Evolutionary conservation across 2,329 filamentous ascomycete species (phyloP), one percentile per base, ranked within the genome.

Genomic region (Monilinia laxa): DNA sequence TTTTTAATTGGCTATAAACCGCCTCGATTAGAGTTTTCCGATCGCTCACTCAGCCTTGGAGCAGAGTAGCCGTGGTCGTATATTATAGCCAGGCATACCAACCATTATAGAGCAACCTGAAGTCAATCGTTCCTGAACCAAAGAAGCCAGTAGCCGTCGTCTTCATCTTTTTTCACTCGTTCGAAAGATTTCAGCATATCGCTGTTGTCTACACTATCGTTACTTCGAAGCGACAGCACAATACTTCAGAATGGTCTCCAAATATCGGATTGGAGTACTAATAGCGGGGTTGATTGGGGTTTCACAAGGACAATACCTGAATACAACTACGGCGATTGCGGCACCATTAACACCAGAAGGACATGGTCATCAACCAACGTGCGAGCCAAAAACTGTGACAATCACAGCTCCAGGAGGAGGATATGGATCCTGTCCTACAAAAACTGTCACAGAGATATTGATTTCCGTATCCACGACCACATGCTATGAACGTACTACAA

Each of bases 141-240:
- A 53, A 69, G 67, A 71, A 71, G 60, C 64, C 66, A 66, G 64
- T 64, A 65, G 49, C 65, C 65, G 69, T 62, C 65, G 69, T 71
- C 65, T 68, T 31, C 68, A 69, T 45, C 52, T n/a, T 40, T 49
- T 23, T 51, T 25, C 72, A 54, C 70, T 75, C 73, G 71, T 67
- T 74, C 71, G 64, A 60, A 60, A 62, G 67, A 72, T 69, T 56
- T 65, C 70, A 71, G 69, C 66, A 67, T 55, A 58, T 67, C 69
- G 69, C 67, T 71, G 67, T 69, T 47, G 64, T 69, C 67, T 58
- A 70, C 65, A 69, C 69, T 55, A 70, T 74, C 70, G 69, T 73
- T 73, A 55, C 55, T 31, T 47, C 38, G 67, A 63, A 51, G 73
- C 54, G 42, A 65, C 71, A 71, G 52, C 67, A 62, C 70, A 66